A percentile compares a stretch with the other conserved stretches of the same genome.
Evolutionary conservation across 768 basidiomycete species (phyloP).

Genomic region (Mycena rebaudengoi): DNA sequence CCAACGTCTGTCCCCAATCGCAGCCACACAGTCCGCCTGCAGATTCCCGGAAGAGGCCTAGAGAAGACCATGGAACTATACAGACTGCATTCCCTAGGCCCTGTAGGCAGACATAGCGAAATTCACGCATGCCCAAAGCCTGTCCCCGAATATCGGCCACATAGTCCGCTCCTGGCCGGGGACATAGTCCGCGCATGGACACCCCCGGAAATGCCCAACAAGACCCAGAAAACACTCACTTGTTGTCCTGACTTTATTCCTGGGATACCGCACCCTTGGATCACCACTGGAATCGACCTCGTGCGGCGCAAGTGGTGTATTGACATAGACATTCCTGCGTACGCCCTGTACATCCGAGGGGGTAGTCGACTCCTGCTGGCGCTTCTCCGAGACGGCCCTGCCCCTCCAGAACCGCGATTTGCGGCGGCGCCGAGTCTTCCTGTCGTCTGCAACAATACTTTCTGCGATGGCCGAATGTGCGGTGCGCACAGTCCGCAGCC

Average conservation of each 20-base stretch:
- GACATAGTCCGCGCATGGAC: no score
- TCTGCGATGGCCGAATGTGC: constrained; percentile 92
- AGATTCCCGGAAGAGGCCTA: no score
- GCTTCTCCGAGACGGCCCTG: background rate
- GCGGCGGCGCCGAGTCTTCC: constrained; percentile 67
- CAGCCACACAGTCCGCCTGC: no score
- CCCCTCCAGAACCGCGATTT: constrained; percentile 58
- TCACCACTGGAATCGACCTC: constrained; percentile 81
- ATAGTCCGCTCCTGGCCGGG: background rate
- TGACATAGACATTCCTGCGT: constrained; percentile 85
- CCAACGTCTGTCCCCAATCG: no score
- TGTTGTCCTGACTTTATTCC: constrained; percentile 95
- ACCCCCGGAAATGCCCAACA: no score
- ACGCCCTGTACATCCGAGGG: no score
- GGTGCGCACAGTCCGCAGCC: constrained; percentile 91
- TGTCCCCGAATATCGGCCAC: no score
- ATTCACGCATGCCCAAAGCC: no score
- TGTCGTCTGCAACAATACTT: constrained; percentile 80
- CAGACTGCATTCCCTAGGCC: no score
- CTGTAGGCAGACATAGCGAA: no score
- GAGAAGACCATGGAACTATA: no score
- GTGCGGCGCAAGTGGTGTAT: constrained; percentile 67
- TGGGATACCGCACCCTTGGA: constrained; percentile 77
- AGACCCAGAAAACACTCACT: constrained; percentile 73
- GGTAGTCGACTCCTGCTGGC: background rate